Base-by-base conservation (phyloP, 2,329 filamentous ascomycete genomes). In the Colletotrichum liriopes region DNA sequence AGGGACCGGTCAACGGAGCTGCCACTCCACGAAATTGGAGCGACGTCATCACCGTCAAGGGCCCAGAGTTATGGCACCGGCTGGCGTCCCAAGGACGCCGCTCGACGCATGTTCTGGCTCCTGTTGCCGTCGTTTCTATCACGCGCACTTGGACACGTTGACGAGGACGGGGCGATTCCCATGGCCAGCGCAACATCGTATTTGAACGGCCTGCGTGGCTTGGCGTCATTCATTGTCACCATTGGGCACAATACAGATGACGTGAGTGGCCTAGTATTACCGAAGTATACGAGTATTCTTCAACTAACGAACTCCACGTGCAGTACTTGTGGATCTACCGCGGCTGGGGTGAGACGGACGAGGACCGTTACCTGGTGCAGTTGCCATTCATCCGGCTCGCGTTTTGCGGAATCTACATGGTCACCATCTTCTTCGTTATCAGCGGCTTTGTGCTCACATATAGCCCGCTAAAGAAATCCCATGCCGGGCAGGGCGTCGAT, bases 121-220 rank as follows among this genome's bases (percentile, higher is more conserved):
- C 1, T 66, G n/a, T 4, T 70, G 20, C 67, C 67, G 29, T 70
- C 67, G 26, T 66, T 70, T n/a, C 1, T 70, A 16, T 54, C 67
- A 14, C 61, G 47, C 47, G 26, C 2, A 2, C 43, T 52, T 11
- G 67, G 67, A 2, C 67, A 70, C 2, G 54, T 5, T 1, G 54
- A 60, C 6, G 52, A 69, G 3, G 1, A 58, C 35, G 41, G 54
- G 3, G 20, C 4, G 2, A 47, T 70, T n/a, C 62, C 62, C 14
- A 32, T 20, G 5, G 26, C 54, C 37, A 65, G 11, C 26, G 11
- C 41, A 11, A 90, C 88, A 8, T 83, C 88, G 9, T 89, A 90
- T 74, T 86, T 90, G 54, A 88, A 90, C 75, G 88, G 88, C 67
- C 86, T 90, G 81, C 85, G 88, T 70, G 88, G 88, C 18, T 77